These are phyloP conservation scores for Ophioceras dolichostomum DNA, from an alignment of 2,329 filamentous ascomycete genomes.

Conservation along the genomic window DNA sequence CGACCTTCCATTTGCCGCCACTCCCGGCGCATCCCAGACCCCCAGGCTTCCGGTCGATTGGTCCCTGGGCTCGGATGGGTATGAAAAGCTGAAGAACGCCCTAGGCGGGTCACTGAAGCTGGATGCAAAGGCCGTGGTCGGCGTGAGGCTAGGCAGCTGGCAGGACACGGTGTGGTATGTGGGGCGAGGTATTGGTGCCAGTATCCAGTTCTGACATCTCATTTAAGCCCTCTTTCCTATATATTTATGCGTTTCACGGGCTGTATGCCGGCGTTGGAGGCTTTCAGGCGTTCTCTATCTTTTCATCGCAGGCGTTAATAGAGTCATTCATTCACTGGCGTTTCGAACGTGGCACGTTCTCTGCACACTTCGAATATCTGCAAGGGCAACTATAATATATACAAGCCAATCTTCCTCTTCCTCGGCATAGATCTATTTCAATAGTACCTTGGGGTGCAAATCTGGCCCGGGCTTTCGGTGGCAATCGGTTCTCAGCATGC, in stretches of 20 bases:
- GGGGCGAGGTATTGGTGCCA: conserved; percentile 59
- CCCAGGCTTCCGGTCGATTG: conserved; percentile 75
- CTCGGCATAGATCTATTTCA: no score
- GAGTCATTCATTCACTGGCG: no score
- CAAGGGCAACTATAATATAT: no score
- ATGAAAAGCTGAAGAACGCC: conserved; percentile 67
- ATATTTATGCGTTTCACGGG: neutral
- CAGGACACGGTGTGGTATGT: conserved; percentile 58
- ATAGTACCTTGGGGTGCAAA: no score
- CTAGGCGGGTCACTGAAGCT: conserved; percentile 70
- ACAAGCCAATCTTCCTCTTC: no score
- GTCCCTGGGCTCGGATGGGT: conserved; percentile 66
- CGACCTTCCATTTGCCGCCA: conserved; percentile 60
- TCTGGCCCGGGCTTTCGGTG: no score
- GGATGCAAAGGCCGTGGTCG: conserved; percentile 65
- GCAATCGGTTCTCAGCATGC: no score
- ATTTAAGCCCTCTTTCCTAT: neutral
- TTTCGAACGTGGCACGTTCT: no score
- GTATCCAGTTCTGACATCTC: conserved; percentile 39
- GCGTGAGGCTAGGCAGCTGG: conserved; percentile 64
- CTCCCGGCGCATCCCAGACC: conserved; percentile 59
- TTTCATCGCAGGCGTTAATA: no score
- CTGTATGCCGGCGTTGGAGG: no score
- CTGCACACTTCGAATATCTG: no score
- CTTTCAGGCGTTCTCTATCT: no score